phyloP scores from a whole-genome alignment of 805 yeast species.

The Candida ulmi region DNA sequence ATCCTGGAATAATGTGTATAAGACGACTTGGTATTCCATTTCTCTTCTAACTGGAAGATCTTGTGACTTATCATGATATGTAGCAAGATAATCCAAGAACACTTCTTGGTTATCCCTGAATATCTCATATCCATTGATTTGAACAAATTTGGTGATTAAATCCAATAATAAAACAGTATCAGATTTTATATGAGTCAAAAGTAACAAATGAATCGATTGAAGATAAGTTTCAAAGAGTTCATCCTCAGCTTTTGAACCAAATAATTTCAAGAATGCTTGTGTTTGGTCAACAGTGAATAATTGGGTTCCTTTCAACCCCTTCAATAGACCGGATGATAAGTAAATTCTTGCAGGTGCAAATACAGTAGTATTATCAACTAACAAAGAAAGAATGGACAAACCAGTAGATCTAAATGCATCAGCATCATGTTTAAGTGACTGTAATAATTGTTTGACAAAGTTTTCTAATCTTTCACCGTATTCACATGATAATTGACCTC shows the following conservation, averaged over 20 bases:
- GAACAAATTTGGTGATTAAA: conserved; percentile 16
- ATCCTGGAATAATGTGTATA: conserved; percentile 19
- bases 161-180: conserved; percentile 17
- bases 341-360: conserved; percentile 72
- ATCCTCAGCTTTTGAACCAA: conserved; percentile 40
- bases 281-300: conserved; percentile 25
- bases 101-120: conserved; percentile 31
- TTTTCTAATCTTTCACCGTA: conserved; percentile 48
- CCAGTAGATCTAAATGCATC: conserved; percentile 25
- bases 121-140: conserved; percentile 27
- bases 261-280: conserved; percentile 27
- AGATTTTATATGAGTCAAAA: conserved; percentile 35
- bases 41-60: conserved; percentile 3
- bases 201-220: conserved; percentile 46
- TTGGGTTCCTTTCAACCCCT: conserved; percentile 37
- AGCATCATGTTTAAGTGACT: conserved; percentile 28
- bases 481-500: conserved; percentile 37
- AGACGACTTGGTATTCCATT: conserved; percentile 20
- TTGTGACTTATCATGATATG: conserved; percentile 10
- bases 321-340: conserved; percentile 47
- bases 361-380: conserved; percentile 41
- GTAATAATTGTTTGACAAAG: conserved; percentile 35
- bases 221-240: conserved; percentile 42
- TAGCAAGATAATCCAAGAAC: conserved; percentile 31
- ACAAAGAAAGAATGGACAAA: conserved; percentile 33